These are phyloP conservation scores for Polysphondylium violaceum DNA, from an alignment of 78 protist genomes.

Conservation along the genomic window DNA sequence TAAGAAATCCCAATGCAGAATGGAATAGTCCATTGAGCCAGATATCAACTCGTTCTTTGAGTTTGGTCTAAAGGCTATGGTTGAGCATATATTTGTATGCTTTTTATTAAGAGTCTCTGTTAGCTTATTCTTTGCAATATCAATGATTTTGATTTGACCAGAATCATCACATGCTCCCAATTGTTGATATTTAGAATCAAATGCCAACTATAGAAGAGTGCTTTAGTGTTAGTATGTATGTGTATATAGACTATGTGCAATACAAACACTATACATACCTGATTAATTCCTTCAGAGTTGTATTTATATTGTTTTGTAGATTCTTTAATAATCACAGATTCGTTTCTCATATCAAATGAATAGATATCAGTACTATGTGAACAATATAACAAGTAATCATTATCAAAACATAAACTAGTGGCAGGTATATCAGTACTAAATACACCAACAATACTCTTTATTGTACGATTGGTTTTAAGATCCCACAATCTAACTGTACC, in stretches of 20 bases:
- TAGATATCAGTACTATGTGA: constrained; percentile 22
- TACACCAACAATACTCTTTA: constrained; percentile 6
- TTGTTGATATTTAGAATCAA: constrained; percentile 65
- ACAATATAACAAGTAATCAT: constrained; percentile 43
- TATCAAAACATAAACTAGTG: constrained; percentile 31
- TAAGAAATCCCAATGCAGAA: constrained; percentile 70
- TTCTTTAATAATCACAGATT: constrained; percentile 22
- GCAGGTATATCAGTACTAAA: constrained; percentile 21
- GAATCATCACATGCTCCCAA: constrained; percentile 77
- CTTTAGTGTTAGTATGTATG: background rate
- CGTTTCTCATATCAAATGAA: constrained; percentile 42
- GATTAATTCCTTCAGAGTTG: constrained; percentile 51
- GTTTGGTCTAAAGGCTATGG: constrained; percentile 52
- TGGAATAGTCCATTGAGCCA: constrained; percentile 51
- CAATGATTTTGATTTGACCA: constrained; percentile 68
- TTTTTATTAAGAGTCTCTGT: constrained; percentile 34
- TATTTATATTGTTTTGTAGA: background rate
- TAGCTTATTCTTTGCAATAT: constrained; percentile 31
- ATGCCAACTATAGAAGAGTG: background rate
- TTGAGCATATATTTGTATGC: constrained; percentile 70
- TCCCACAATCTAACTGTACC: constrained; percentile 69
- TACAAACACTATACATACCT: background rate
- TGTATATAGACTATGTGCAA: background rate
- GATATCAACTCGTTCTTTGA: constrained; percentile 47
- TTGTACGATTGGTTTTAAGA: constrained; percentile 3